Evolutionary conservation across 139 green algal genomes (phyloP).

Genomic region (Gonium pectorale): DNA sequence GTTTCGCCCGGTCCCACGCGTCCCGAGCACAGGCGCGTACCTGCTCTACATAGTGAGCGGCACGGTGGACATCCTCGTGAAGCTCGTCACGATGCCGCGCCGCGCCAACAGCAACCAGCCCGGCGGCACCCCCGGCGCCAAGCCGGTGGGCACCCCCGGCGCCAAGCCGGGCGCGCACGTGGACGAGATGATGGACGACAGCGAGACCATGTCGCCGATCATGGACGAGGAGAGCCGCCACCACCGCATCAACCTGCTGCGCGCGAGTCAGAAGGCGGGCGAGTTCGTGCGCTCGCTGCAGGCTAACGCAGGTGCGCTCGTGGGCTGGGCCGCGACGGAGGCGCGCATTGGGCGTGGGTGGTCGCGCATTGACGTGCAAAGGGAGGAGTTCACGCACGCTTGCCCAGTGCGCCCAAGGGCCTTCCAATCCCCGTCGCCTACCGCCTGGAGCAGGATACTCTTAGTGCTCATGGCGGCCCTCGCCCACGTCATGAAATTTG

Average conservation of each 20-base stretch:
- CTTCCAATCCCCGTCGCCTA: too few species aligned
- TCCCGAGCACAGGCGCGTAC: conserved; percentile 54
- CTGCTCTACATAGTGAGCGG: conserved; percentile 64
- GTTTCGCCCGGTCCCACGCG: too few species aligned
- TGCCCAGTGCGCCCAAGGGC: too few species aligned
- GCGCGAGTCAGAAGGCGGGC: conserved; percentile 47
- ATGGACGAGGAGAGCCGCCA: conserved; percentile 55
- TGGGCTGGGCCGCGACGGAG: not conserved
- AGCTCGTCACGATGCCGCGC: conserved; percentile 32
- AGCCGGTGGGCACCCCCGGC: not conserved
- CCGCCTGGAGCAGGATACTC: too few species aligned
- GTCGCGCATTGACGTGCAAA: too few species aligned
- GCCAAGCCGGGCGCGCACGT: not conserved
- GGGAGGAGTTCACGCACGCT: too few species aligned
- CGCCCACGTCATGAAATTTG: too few species aligned
- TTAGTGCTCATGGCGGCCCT: too few species aligned
- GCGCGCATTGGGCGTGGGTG: not conserved
- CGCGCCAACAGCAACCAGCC: not conserved
- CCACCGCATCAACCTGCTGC: conserved; percentile 50
- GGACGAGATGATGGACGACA: conserved; percentile 45
- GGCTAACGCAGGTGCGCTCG: conserved; percentile 30
- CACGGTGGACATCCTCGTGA: conserved; percentile 60
- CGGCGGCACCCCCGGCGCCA: not conserved
- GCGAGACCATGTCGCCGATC: conserved; percentile 51
- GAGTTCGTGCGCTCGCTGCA: conserved; percentile 55